Conservation (phyloP, 1,284 basidiomycete genomes). For the Ustilago cynodontis region DNA sequence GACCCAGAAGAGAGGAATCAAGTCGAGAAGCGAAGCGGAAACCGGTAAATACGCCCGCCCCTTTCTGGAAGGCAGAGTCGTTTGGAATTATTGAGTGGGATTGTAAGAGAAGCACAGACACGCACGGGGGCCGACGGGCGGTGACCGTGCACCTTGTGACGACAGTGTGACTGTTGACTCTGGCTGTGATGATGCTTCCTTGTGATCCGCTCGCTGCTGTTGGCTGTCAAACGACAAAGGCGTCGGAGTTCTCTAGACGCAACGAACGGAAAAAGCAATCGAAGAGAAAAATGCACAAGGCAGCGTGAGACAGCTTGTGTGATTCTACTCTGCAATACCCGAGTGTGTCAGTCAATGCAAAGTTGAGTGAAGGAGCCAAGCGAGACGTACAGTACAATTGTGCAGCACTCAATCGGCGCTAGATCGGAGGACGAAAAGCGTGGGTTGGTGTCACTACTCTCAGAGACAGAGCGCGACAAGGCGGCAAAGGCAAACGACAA, state of each 20-base stretch:
- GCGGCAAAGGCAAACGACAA: background rate
- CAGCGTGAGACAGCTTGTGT: background rate
- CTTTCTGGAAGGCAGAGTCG: background rate
- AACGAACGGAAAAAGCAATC: background rate
- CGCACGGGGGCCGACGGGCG: too few relatives aligned
- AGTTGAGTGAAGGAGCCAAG: slow-evolving; percentile 1
- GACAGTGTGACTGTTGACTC: background rate
- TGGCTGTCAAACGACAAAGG: slow-evolving; percentile 7
- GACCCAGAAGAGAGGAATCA: slow-evolving; percentile 27
- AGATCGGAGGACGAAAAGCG: slow-evolving; percentile 31
- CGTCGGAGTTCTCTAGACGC: background rate
- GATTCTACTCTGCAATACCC: too few relatives aligned
- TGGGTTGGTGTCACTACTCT: background rate
- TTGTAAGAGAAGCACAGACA: too few relatives aligned
- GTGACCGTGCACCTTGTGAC: background rate
- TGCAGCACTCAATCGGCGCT: slow-evolving; percentile 31
- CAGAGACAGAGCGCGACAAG: slow-evolving; percentile 7
- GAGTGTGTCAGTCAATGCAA: too few relatives aligned
- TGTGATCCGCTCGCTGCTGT: background rate
- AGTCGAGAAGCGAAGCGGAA: slow-evolving; percentile 13
- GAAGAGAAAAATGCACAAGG: background rate
- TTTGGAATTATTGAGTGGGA: background rate
- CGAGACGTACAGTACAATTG: slow-evolving; percentile 7
- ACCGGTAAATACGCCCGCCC: slow-evolving; percentile 9
- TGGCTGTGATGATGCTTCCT: too few relatives aligned